Base-by-base conservation (phyloP, 2,329 filamentous ascomycete species). In the Penicillium sp. region DNA sequence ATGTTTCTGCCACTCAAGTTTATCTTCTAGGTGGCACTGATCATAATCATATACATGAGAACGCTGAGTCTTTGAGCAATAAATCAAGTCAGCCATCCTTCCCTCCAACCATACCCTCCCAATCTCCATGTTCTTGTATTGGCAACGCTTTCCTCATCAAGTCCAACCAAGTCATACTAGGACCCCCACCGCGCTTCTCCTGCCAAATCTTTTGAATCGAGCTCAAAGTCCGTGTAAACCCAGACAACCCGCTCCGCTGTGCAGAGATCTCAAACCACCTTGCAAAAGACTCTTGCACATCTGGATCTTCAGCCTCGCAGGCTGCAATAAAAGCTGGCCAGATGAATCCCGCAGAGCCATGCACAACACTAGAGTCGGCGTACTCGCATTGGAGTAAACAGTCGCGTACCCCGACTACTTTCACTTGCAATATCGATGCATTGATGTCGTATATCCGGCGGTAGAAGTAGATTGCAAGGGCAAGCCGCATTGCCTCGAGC, bases 401-500 rank as follows among this genome's bases (percentile, higher is more conserved):
- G 24, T 81, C 78, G 0, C 78, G 64, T 0, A 80, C 74, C 15
- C 74, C 73, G 1, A 66, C 63, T 0, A 82, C 80, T 3, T 72
- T 64, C 4, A 75, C 69, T 53, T 82, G 80, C 0, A 82, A 58
- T 3, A 81, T 73, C 51, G 77, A 76, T 10, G 79, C 72, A 35
- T 79, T 78, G 4, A 80, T 61, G 42, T 80, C 73, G 65, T 80
- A 76, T 8, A 83, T 77, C 4, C 80, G 70, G 1, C 81, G 74
- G 62, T 83, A 81, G 53, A 83, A 83, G 65, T 80, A 82, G 3
- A 83, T 81, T 4, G 78, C 69, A 12, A 82, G 63, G 0, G 80
- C 79, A 37, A 80, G 74, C 9, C 80, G 78, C 59, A 83, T 78
- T 8, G 80, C 80, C 0, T 74, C 64, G 0, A 77, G 66, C 64